Conservation (phyloP, 495 filamentous ascomycete species). For the Podospora didyma region DNA sequence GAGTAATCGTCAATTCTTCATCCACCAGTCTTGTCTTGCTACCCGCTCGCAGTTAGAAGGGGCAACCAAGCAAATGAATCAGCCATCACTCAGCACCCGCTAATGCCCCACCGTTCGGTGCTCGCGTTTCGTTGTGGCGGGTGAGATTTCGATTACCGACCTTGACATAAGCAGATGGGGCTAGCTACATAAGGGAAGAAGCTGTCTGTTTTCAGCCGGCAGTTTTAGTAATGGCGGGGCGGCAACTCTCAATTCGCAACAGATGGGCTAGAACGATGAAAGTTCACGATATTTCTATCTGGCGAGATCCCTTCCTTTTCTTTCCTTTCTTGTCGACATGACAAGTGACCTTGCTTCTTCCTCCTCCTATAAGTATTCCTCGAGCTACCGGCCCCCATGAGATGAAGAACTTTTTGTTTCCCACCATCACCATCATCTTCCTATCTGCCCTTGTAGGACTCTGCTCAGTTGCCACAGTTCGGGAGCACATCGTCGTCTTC, state of each 20-base stretch:
- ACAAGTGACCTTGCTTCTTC: not conserved
- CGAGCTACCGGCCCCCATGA: not conserved
- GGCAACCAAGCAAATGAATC: too few relatives aligned
- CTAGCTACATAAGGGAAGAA: conserved; percentile 5
- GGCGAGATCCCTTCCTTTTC: not conserved
- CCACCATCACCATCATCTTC: not conserved
- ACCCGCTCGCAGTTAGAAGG: too few relatives aligned
- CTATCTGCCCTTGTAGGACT: conserved; percentile 29
- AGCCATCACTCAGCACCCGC: conserved; percentile 9
- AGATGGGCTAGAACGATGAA: not conserved
- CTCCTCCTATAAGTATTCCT: not conserved
- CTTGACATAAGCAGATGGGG: conserved; percentile 16
- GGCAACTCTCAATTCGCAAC: not conserved
- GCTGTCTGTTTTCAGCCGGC: not conserved
- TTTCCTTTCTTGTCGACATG: not conserved
- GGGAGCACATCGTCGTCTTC: conserved; percentile 25
- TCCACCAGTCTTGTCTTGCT: too few relatives aligned
- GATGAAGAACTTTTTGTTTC: not conserved
- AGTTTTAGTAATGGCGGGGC: conserved; percentile 1
- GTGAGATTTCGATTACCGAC: conserved; percentile 11
- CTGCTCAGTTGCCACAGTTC: conserved; percentile 31
- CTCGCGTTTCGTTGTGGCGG: not conserved
- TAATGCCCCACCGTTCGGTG: not conserved
- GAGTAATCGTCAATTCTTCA: not conserved
- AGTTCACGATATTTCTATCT: conserved; percentile 1